Conservation (phyloP, 1,284 basidiomycete genomes). For the Phenoliferia sp. region DNA sequence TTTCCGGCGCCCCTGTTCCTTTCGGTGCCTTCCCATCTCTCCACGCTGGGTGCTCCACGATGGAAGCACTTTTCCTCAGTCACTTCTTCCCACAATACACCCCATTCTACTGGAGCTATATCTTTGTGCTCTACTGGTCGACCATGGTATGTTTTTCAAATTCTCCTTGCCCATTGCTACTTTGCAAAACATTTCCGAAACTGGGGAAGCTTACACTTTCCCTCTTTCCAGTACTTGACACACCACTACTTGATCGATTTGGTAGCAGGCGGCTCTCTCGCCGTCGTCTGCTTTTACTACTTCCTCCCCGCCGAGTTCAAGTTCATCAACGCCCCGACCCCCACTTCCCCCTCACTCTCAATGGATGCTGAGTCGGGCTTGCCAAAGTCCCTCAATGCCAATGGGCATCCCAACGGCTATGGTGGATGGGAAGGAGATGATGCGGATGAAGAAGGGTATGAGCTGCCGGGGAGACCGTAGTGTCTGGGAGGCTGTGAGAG, state of each 20-base stretch:
- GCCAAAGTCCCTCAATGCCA: neutral
- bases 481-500: too few species aligned
- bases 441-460: neutral
- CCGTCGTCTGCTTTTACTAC: slow-evolving; percentile 80
- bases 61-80: slow-evolving; percentile 86
- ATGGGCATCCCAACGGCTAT: slow-evolving; percentile 23
- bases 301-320: slow-evolving; percentile 44
- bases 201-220: neutral
- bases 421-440: slow-evolving; percentile 30
- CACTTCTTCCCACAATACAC: slow-evolving; percentile 78
- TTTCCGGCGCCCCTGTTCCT: slow-evolving; percentile 83
- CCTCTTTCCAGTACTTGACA: slow-evolving; percentile 60
- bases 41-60: slow-evolving; percentile 84
- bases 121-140: slow-evolving; percentile 88
- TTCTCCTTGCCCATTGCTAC: neutral
- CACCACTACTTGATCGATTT: slow-evolving; percentile 96
- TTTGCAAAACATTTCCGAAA: too few species aligned
- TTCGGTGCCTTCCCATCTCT: slow-evolving; percentile 96
- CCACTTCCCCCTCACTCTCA: slow-evolving; percentile 6
- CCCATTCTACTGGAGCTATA: slow-evolving; percentile 64
- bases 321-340: neutral
- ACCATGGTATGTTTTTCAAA: slow-evolving; percentile 61
- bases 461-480: neutral
- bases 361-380: slow-evolving; percentile 23
- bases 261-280: slow-evolving; percentile 85